Evolutionary conservation across 108 stramenopile species (phyloP), one percentile per base, ranked within the genome.

Genomic region (Fragilaria radians): DNA sequence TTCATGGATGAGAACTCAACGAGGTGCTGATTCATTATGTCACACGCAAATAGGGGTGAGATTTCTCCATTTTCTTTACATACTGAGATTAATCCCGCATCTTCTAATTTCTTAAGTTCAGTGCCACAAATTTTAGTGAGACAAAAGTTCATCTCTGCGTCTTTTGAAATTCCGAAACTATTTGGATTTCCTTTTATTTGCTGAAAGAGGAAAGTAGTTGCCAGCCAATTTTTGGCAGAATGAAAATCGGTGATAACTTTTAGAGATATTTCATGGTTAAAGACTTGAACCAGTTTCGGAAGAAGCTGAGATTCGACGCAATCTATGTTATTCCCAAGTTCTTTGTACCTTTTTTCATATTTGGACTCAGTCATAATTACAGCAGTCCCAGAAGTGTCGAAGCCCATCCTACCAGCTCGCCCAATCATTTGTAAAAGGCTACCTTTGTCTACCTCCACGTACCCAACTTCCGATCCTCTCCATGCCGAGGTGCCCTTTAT

Each of bases 361-460:
- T 66, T 52, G 28, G 78, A 71, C 66, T 90, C 82, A 7, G 88
- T 90, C 82, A 91, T 81, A 3, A 94, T 81, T 21, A 95, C 86
- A 23, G 93, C 89, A 3, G 75, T 76, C n/a, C 98, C 98, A 51
- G 76, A 89, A 17, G 88, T 86, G 61, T 99, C 98, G 30, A 90
- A 88, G 4, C 98, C 98, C 23, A 92, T 91, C 0, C 98, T 72
- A 11, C 98, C 98, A 17, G 98, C 98, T 31, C 98, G 70, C 22
- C 98, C 98, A 17, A 97, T 82, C 98, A 99, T 99, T 62, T 99
- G 98, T 7, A 97, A 63, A 18, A 99, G 62, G 18, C 85, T 83
- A 1, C 84, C 83, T 24, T 72, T 69, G 53, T 92, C 85, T 28
- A 96, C 77, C 24, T 95, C 91, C 57, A 84, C 77, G 56, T 93